Conservation (phyloP, 306 rosid species). For the Carpinus fangiana region DNA sequence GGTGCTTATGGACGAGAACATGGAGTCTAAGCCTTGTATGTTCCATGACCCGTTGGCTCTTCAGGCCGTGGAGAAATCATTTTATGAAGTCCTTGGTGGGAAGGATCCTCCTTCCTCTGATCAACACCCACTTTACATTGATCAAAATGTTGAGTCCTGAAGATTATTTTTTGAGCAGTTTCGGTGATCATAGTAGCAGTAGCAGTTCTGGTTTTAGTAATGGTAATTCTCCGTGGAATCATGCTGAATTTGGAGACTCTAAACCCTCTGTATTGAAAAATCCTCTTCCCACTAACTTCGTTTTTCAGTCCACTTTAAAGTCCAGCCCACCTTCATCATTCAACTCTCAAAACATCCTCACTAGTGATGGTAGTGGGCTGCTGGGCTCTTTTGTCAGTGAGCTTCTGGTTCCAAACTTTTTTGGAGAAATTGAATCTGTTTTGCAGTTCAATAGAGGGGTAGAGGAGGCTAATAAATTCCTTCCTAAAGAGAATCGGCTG, state of each 20-base stretch:
- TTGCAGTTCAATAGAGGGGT: constrained; percentile 59
- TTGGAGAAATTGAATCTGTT: constrained; percentile 48
- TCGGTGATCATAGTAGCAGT: constrained; percentile 26
- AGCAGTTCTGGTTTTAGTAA: constrained; percentile 28
- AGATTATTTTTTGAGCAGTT: constrained; percentile 26
- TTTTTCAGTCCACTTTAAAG: constrained; percentile 46
- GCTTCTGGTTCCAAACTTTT: constrained; percentile 25
- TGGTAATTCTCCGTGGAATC: constrained; percentile 25
- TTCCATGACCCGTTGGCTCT: constrained; percentile 53
- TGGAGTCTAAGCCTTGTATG: constrained; percentile 49
- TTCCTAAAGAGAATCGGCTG: constrained; percentile 49
- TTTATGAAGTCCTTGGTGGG: constrained; percentile 45
- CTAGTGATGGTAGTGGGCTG: constrained; percentile 24
- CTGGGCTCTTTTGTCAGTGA: constrained; percentile 32
- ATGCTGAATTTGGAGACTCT: constrained; percentile 27
- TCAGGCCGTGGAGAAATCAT: constrained; percentile 54
- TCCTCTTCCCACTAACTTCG: constrained; percentile 41
- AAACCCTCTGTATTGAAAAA: constrained; percentile 38
- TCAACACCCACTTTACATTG: constrained; percentile 41
- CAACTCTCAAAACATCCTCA: constrained; percentile 4
- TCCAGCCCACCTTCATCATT: constrained; percentile 23
- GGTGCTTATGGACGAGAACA: constrained; percentile 65
- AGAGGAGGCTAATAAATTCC: constrained; percentile 67
- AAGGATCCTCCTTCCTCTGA: constrained; percentile 34
- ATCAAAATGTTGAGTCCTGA: constrained; percentile 41